A percentile compares a stretch with the other conserved stretches of the same genome.
Evolutionary conservation across 2,329 filamentous ascomycete species (phyloP).

Genomic region (Aspergillus alliaceus): DNA sequence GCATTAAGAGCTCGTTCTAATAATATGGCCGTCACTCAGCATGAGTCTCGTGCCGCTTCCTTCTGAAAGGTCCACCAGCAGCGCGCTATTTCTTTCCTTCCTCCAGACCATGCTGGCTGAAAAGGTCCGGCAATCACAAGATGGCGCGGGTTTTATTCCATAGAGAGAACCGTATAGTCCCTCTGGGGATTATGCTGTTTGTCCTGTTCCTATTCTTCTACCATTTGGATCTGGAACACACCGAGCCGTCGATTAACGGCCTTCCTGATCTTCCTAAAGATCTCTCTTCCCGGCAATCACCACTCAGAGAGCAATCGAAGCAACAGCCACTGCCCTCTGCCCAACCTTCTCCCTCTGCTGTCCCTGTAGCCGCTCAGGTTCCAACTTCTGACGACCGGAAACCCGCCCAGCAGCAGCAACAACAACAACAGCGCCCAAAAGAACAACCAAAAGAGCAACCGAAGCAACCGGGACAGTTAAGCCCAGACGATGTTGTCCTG

Average conservation of each 20-base stretch:
- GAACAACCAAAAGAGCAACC: not conserved
- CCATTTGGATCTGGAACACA: constrained; percentile 23
- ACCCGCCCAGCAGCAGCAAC: not conserved
- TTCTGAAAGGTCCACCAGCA: not conserved
- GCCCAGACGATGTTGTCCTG: constrained; percentile 1
- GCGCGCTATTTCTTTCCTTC: not conserved
- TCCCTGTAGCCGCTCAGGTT: not conserved
- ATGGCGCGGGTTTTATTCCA: constrained; percentile 18
- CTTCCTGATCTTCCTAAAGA: not conserved
- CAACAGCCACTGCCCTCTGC: not conserved
- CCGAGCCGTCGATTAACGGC: not conserved
- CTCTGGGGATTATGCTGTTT: constrained; percentile 24
- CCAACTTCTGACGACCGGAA: not conserved
- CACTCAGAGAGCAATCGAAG: not conserved
- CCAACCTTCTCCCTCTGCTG: not conserved
- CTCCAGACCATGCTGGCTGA: not conserved
- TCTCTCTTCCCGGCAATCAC: not conserved
- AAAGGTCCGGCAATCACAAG: not conserved
- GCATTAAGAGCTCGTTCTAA: not conserved
- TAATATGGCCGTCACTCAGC: not conserved
- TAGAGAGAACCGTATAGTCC: constrained; percentile 25
- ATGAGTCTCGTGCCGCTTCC: not conserved
- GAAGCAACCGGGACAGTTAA: not conserved
- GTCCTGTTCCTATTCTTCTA: constrained; percentile 23
- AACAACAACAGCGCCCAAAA: not conserved